Percentiles rank a stretch among this genome's conserved stretches.
Conservation (phyloP, 179 eudicot species). For the Amaranthus tricolor region DNA sequence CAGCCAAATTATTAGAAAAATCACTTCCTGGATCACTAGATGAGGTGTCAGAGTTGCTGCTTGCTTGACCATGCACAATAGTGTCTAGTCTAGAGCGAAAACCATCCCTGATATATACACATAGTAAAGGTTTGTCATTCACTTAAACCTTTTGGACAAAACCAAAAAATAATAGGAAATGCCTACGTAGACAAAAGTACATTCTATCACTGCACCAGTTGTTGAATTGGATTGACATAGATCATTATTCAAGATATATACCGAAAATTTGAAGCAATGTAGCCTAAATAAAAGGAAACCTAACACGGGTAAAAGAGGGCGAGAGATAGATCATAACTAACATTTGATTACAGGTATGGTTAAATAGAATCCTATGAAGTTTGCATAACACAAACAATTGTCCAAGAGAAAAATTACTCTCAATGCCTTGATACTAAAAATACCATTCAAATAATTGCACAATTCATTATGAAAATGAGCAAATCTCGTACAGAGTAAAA, state of each 20-base stretch:
- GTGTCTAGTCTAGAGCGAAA: conserved; percentile 73
- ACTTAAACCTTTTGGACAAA: background rate
- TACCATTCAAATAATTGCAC: background rate
- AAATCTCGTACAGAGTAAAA: background rate
- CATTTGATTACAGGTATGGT: background rate
- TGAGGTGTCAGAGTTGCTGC: conserved; percentile 47
- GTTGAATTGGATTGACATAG: background rate
- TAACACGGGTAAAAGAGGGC: background rate
- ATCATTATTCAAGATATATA: background rate
- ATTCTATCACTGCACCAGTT: background rate
- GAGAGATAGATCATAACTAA: background rate
- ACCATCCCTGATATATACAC: conserved; percentile 60
- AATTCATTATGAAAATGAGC: background rate
- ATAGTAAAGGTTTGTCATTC: conserved; percentile 10
- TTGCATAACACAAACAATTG: background rate
- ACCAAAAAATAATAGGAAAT: background rate
- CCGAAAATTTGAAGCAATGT: background rate
- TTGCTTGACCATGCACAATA: conserved; percentile 66
- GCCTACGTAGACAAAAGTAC: background rate
- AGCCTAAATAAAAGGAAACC: background rate
- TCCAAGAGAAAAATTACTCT: background rate
- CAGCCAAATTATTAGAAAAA: conserved; percentile 45
- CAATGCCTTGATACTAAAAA: background rate
- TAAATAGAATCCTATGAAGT: background rate
- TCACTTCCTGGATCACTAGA: conserved; percentile 40